phyloP scores from a whole-genome alignment of 345 rosid species.

The Salix dunnii region DNA sequence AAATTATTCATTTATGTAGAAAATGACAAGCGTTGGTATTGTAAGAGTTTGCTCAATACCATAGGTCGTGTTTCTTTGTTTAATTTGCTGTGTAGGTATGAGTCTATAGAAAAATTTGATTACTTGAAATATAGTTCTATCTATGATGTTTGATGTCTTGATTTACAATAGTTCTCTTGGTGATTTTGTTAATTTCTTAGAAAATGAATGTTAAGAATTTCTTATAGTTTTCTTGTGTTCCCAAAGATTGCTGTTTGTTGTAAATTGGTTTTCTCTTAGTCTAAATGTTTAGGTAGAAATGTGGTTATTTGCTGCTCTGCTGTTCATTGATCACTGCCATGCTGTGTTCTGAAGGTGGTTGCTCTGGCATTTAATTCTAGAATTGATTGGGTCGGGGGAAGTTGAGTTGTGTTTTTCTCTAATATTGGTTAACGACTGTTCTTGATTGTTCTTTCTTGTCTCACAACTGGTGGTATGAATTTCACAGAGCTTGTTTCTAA shows the following conservation, averaged over 20 bases:
- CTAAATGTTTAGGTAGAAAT: neutral
- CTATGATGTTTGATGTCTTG: neutral
- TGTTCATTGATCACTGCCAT: neutral
- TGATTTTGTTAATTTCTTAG: neutral
- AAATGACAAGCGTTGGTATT: neutral
- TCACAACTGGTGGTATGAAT: neutral
- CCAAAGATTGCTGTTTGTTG: neutral
- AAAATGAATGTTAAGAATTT: neutral
- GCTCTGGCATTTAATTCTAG: neutral
- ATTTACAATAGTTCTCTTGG: neutral
- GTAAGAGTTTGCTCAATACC: neutral
- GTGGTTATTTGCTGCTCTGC: neutral
- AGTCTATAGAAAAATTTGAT: constrained; percentile 1
- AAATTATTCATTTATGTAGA: neutral
- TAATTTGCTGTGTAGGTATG: neutral
- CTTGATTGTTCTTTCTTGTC: neutral
- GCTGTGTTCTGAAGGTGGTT: neutral
- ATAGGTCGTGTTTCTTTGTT: neutral
- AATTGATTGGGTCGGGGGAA: neutral
- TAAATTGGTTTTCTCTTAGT: neutral
- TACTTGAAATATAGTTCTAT: neutral
- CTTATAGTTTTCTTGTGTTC: neutral
- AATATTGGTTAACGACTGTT: neutral
- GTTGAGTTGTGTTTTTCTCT: neutral
- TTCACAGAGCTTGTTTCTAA: neutral